Percentiles rank a stretch among this genome's conserved stretches.
Evolutionary conservation across 495 filamentous ascomycete species (phyloP).

Genomic region (Tetracladium setigerum): DNA sequence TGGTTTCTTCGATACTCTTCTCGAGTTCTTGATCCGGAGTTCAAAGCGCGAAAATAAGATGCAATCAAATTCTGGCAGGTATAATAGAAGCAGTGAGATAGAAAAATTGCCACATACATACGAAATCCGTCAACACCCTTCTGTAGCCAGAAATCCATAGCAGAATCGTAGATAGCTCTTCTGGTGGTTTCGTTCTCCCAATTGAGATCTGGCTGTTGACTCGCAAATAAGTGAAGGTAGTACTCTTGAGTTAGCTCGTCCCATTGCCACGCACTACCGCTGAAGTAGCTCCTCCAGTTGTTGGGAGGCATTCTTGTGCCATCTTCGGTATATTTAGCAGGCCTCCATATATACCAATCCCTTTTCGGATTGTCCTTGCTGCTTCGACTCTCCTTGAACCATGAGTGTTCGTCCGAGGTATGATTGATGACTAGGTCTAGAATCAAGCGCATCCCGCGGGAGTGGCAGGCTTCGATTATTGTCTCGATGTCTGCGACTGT

Average conservation of each 20-base stretch:
- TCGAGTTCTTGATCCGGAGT: too few relatives aligned
- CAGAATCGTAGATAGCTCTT: conserved; percentile 55
- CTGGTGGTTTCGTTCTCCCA: conserved; percentile 59
- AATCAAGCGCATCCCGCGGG: conserved; percentile 58
- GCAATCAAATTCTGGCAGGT: conserved; percentile 45
- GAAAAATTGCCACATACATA: conserved; percentile 22
- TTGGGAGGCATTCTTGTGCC: conserved; percentile 59
- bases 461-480: conserved; percentile 45
- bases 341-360: conserved; percentile 72
- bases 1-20: too few relatives aligned
- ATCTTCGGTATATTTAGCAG: conserved; percentile 45
- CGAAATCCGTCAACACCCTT: conserved; percentile 62
- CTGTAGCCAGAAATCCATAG: conserved; percentile 66
- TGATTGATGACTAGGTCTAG: conserved; percentile 74
- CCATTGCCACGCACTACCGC: conserved; percentile 56
- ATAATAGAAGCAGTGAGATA: conserved; percentile 24
- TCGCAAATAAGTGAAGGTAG: conserved; percentile 61
- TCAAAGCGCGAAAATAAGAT: neutral
- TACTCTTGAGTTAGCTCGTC: conserved; percentile 60
- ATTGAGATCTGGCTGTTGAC: conserved; percentile 66
- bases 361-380: conserved; percentile 56
- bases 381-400: conserved; percentile 63
- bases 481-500: conserved; percentile 57
- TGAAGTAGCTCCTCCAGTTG: conserved; percentile 55
- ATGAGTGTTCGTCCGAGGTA: conserved; percentile 63